Percentiles rank a stretch among this genome's conserved stretches.
Evolutionary conservation across 2,329 filamentous ascomycete genomes (phyloP).

Genomic region (Thermoascus crustaceus): DNA sequence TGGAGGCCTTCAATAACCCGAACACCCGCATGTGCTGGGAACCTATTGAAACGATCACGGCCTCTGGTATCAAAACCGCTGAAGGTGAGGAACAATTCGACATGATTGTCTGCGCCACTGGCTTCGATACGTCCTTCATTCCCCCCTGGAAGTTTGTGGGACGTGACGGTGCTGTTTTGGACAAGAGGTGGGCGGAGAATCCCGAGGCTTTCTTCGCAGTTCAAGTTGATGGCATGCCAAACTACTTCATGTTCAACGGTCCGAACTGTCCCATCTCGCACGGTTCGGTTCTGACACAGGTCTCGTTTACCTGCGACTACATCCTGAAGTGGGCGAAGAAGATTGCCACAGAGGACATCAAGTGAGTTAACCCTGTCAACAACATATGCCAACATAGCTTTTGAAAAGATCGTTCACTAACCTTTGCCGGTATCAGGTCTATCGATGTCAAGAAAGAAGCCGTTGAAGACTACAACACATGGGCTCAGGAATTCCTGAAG

Average conservation of each 20-base stretch:
- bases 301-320: conserved; percentile 21
- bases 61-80: conserved; percentile 6
- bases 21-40: conserved; percentile 17
- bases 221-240: conserved; percentile 18
- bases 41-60: conserved; percentile 16
- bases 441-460: conserved; percentile 6
- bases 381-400: no score
- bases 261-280: conserved; percentile 23
- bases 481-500: conserved; percentile 12
- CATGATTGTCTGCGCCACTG: conserved; percentile 29
- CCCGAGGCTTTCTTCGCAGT: conserved; percentile 22
- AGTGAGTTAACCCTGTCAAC: no score
- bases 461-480: conserved; percentile 10
- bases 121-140: conserved; percentile 31
- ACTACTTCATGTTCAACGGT: conserved; percentile 26
- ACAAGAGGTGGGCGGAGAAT: conserved; percentile 17
- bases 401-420: no score
- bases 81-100: neutral
- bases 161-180: conserved; percentile 13
- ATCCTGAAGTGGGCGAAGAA: conserved; percentile 25
- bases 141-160: conserved; percentile 30
- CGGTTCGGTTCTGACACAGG: conserved; percentile 16
- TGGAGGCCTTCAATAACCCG: conserved; percentile 16
- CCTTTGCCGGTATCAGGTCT: no score
- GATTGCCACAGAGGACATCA: conserved; percentile 26